Evolutionary conservation across 1,284 basidiomycete species (phyloP).

Genomic region (Trichosporon sp.): DNA sequence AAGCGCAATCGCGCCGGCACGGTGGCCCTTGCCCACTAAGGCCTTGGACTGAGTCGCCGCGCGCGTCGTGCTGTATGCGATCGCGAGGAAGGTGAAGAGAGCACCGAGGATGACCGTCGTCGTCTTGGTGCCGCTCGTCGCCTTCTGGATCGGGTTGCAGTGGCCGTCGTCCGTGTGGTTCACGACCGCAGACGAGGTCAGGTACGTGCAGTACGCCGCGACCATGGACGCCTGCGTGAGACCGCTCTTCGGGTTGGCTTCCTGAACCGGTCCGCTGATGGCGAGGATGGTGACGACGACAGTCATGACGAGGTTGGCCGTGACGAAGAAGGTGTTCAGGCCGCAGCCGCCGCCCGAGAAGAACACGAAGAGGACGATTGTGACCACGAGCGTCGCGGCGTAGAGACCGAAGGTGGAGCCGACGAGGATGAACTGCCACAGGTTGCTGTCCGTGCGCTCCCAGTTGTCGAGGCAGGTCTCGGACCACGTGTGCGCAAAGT

Average conservation of each 20-base stretch:
- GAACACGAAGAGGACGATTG: constrained; percentile 85
- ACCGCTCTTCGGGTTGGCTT: constrained; percentile 90
- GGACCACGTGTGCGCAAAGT: constrained; percentile 98
- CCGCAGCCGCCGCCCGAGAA: constrained; percentile 85
- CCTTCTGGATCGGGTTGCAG: constrained; percentile 81
- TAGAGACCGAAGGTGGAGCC: constrained; percentile 92
- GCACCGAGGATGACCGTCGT: constrained; percentile 90
- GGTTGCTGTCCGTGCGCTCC: constrained; percentile 81
- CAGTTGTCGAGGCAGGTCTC: constrained; percentile 95
- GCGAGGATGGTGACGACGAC: constrained; percentile 80
- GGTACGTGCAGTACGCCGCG: constrained; percentile 94
- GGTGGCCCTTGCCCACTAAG: constrained; percentile 70
- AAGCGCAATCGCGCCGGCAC: constrained; percentile 63
- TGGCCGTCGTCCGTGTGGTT: constrained; percentile 77
- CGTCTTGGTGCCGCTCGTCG: constrained; percentile 68
- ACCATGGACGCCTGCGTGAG: constrained; percentile 96
- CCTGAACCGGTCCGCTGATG: constrained; percentile 84
- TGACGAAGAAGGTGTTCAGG: constrained; percentile 90
- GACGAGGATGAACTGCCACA: constrained; percentile 97
- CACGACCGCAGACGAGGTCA: constrained; percentile 89
- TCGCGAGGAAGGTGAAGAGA: constrained; percentile 94
- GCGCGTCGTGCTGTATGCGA: constrained; percentile 94
- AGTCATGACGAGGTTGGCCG: constrained; percentile 83
- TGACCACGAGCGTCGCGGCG: constrained; percentile 76
- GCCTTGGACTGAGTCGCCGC: constrained; percentile 94